Base-by-base conservation (phyloP, 441 rosid genomes). In the Jatropha multifida region DNA sequence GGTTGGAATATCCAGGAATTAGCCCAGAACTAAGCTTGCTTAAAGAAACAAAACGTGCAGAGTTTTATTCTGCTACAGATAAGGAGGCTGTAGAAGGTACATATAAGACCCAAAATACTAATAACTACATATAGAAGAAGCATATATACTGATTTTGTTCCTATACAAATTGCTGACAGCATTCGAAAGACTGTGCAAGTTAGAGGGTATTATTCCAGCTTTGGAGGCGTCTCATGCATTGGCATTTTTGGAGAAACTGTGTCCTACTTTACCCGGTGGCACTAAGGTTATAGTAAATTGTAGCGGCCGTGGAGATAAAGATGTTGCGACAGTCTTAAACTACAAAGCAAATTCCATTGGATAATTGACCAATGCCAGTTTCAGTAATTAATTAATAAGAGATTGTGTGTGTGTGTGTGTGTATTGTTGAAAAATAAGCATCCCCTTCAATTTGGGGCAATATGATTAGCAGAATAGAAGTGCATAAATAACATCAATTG, bases 131-230 rank as follows among this genome's bases (percentile, higher is more conserved):
- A 59, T 59, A 23, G 3, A 11, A 59, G 3, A 20, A 59, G 23
- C 4, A 14, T 59, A 59, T 59, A 59, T 11, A 2, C 15, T 60
- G 46, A 27, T 32, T 7, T 27, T 12, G 26, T 17, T 42, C 38
- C 18, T 3, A 8, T 65, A 3, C 4, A 27, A 13, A 9, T 42
- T 23, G 3, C 5, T 12, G 42, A 83, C 81, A 94, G 96, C 92
- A n/a, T 92, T 75, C 77, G 65, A 65, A 72, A 69, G 77, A 59
- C 74, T 94, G 18, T 78, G 89, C 62, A 81, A 81, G 83, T 64
- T 89, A 40, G 96, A 94, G 79, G 98, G 98, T 2, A 92, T 94
- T 85, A 44, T 92, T 54, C 97, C 94, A 63, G 86, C 95, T 1
- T 42, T 91, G 71, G 98, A 92, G 79, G 78, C 92, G 2, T 84